Evolutionary conservation across 306 rosid genomes (phyloP).

Genomic region (Styphnolobium japonicum): DNA sequence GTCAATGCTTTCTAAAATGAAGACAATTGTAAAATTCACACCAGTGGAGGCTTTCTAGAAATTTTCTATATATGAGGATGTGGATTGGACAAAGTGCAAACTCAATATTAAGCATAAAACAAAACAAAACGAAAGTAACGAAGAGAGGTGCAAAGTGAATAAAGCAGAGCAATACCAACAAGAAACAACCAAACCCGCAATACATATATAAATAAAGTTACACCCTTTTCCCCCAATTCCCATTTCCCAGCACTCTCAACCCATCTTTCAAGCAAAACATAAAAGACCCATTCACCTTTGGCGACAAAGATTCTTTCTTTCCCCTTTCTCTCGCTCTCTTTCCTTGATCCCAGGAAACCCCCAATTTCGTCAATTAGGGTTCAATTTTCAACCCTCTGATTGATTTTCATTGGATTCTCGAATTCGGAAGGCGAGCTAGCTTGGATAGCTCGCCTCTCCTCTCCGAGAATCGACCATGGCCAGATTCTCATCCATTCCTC

Average conservation of each 20-base stretch:
- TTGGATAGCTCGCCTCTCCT: slow-evolving; percentile 34
- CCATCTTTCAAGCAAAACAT: not conserved
- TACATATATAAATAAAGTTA: not conserved
- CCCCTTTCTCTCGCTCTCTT: not conserved
- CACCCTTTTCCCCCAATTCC: not conserved
- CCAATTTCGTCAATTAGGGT: not conserved
- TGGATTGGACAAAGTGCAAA: not conserved
- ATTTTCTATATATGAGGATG: no score
- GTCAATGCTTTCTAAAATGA: not conserved
- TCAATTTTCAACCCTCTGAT: not conserved
- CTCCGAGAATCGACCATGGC: slow-evolving; percentile 26
- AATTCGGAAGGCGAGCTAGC: slow-evolving; percentile 21
- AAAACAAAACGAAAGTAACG: not conserved
- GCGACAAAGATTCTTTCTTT: not conserved
- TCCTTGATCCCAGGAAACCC: not conserved
- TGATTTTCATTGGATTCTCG: not conserved
- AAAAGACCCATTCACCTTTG: not conserved
- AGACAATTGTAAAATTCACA: no score
- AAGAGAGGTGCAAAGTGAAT: not conserved
- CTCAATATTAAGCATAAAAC: no score
- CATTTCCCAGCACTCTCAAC: not conserved
- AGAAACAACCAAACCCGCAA: not conserved
- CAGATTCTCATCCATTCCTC: slow-evolving; percentile 18
- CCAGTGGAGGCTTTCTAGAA: no score
- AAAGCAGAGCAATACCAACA: not conserved